phyloP scores from a whole-genome alignment of 352 stramenopile species.

The Phytopythium cucurbitacearum region DNA sequence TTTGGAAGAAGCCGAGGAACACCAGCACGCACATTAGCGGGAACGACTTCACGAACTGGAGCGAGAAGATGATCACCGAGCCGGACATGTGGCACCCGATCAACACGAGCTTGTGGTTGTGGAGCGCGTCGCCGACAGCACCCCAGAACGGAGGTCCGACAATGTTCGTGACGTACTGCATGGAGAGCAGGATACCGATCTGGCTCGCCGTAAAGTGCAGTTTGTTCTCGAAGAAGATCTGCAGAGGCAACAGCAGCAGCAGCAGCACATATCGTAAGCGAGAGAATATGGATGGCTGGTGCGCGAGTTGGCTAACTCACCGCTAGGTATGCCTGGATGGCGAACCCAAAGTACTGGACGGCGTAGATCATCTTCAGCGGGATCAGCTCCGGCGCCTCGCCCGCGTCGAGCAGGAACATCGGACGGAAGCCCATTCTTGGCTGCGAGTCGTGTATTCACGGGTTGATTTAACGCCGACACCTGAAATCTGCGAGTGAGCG shows the following conservation, averaged over 20 bases:
- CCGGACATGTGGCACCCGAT: constrained; percentile 21
- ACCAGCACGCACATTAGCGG: constrained; percentile 16
- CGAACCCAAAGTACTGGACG: neutral
- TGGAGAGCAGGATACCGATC: constrained; percentile 32
- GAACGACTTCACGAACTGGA: constrained; percentile 23
- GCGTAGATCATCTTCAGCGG: constrained; percentile 2
- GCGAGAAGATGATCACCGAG: constrained; percentile 21
- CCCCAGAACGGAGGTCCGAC: constrained; percentile 33
- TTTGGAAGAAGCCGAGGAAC: constrained; percentile 27
- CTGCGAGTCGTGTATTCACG: no score
- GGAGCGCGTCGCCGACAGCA: constrained; percentile 26
- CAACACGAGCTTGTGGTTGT: constrained; percentile 23
- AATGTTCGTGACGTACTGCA: constrained; percentile 26
- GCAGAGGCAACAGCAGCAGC: neutral
- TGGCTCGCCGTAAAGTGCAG: constrained; percentile 31
- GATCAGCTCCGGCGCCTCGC: neutral
- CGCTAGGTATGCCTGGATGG: neutral
- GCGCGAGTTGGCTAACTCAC: neutral
- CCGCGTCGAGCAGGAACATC: constrained; percentile 2
- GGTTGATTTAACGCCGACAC: no score
- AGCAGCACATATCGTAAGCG: no score
- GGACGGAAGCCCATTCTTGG: neutral
- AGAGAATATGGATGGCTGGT: no score
- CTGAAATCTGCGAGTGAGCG: no score
- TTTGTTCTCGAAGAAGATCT: constrained; percentile 6